Evolutionary conservation across 495 filamentous ascomycete species (phyloP), one percentile per base, ranked within the genome.

Genomic region (Bathelium albidoporum): DNA sequence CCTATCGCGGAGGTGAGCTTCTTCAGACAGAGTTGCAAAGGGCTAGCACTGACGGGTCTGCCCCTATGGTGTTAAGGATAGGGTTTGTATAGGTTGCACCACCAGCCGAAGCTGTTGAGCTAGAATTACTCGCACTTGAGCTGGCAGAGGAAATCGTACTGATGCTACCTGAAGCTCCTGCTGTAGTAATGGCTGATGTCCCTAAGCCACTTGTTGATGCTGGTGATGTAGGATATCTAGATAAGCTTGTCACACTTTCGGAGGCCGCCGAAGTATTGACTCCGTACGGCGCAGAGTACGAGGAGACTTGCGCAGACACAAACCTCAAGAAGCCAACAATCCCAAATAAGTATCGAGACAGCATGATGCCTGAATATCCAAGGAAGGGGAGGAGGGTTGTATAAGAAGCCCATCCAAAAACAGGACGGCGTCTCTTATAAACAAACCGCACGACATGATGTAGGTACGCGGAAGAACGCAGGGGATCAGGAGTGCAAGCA

Each of bases 71-170:
- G 20, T 68, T 55, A 2, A 72, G 60, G 34, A 74, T 68, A 0
- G 72, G 70, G 53, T 74, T 74, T 18, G 65, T 71, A 55, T 64
- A 74, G 1, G 72, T 72, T 32, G 55, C 24, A 28, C 43, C 45
- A 53, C 29, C 26, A 7, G 32, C 36, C 10, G 28, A 41, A 32
- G 32, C 36, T 7, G 32, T 59, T 41, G 53, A 29, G 14, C 61
- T 34, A 3, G 62, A 59, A 29, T 29, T 55, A 20, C 22, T 31
- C 49, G 26, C 29, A 31, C 43, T 59, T 11, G 49, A 55, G 34
- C 44, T 63, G 18, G 62, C 32, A 29, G 60, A 62, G 7, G 60
- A 24, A 5, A 44, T 62, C 16, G 32, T 60, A 24, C 59, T 60
- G 49, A 55, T 55, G 49, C 49, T 29, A 2, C 49, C 49, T 26